Base-by-base conservation (phyloP, 1,139 yeast species). In the Komagataea norvegica region DNA sequence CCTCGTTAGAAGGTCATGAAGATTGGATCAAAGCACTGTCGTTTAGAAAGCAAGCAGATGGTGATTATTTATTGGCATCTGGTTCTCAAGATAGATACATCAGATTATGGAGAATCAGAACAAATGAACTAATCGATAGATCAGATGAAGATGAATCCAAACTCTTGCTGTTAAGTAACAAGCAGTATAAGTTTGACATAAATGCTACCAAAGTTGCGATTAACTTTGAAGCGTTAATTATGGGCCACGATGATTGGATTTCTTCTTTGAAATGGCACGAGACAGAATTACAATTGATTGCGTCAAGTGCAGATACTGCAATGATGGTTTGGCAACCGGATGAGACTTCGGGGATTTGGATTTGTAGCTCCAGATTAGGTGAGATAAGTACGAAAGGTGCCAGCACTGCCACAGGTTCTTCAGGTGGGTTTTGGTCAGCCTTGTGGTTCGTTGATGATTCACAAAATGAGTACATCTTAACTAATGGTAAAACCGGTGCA, bases 161-260 rank as follows among this genome's bases (percentile, higher is more conserved):
- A 47, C 65, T 83, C 44, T 65, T 70, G 5, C 62, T 83, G 22
- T 62, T 83, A 41, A 63, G 63, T 31, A 83, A 82, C 57, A 82
- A 81, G 48, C 85, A 79, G 58, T 77, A 79, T 56, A 70, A 68
- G 44, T 81, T 81, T 51, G 43, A 53, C 9, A 54, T 74, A 11
- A 65, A 60, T 1, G 53, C 53, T 11, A 48, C 60, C n/a, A 53
- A 51, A 37, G 59, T 59, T 37, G 76, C 87, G 0, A 71, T 87
- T 42, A 78, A 77, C 47, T 88, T 88, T 56, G 98, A 93, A 56
- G 96, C 98, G 0, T 72, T 93, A 45, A 77, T 93, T 23, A 82
- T 91, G 83, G 98, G 98, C 8, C 98, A 93, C 59, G 99, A 93
- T 57, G 99, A 93, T 60, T 93, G 98, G 98, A 81, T 93, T 21